phyloP scores from a whole-genome alignment of 2,329 filamentous ascomycete genomes.

The Ophiostoma quercus region DNA sequence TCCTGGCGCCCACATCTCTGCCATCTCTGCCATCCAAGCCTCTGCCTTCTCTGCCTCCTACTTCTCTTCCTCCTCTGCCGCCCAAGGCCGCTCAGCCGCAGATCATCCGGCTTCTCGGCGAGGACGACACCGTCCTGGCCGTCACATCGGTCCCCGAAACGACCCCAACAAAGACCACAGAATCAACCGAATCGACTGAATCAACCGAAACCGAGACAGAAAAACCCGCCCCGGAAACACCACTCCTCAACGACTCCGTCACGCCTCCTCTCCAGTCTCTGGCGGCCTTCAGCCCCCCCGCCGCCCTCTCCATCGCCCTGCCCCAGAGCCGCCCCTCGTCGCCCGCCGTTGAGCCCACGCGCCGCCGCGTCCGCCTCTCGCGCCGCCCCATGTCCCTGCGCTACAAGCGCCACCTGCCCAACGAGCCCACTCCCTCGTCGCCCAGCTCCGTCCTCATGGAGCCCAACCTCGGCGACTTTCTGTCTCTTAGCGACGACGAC shows the following conservation, averaged over 20 bases:
- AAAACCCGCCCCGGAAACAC: conserved; percentile 11
- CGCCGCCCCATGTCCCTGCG: conserved; percentile 24
- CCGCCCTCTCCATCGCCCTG: conserved; percentile 15
- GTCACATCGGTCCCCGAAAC: too few relatives aligned
- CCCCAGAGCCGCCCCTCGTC: conserved; percentile 16
- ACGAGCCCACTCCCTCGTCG: conserved; percentile 27
- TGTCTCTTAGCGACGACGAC: conserved; percentile 52
- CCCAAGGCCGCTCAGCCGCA: conserved; percentile 15
- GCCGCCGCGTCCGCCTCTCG: conserved; percentile 26
- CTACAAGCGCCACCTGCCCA: conserved; percentile 24
- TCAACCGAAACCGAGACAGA: too few relatives aligned
- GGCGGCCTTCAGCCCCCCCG: not conserved
- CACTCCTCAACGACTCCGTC: conserved; percentile 8
- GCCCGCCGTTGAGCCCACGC: conserved; percentile 14
- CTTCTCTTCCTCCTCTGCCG: too few relatives aligned
- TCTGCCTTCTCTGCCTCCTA: too few relatives aligned
- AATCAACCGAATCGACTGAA: too few relatives aligned
- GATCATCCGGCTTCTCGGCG: conserved; percentile 23
- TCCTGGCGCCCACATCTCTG: not conserved
- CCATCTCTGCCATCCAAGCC: not conserved
- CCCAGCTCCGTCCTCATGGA: conserved; percentile 42
- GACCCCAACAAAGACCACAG: too few relatives aligned
- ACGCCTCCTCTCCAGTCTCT: not conserved
- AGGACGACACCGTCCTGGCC: conserved; percentile 20
- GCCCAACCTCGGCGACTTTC: conserved; percentile 50